Base-by-base conservation (phyloP, 2,329 filamentous ascomycete species). In the Tympanopsis confertula region DNA sequence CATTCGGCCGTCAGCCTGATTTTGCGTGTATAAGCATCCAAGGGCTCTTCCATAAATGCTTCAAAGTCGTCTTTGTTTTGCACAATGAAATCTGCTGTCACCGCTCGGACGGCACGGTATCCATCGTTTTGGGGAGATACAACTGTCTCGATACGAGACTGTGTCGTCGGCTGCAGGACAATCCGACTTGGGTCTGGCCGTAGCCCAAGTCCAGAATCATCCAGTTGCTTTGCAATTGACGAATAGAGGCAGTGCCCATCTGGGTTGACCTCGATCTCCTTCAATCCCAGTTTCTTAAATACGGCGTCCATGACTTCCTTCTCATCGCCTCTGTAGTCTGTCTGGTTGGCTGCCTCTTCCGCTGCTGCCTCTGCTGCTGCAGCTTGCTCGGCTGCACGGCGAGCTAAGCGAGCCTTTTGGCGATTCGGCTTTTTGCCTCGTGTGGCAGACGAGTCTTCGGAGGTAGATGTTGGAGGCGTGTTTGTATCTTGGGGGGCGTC, bases 221-320 rank as follows among this genome's bases (percentile, higher is more conserved):
- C 62, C 38, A 95, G 68, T 59, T 94, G 87, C 55, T 91, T 86
- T 19, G 89, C 88, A 37, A 96, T 72, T 0, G 91, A 87, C 13
- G 86, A 83, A 61, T 96, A 98, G 13, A 98, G 65, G 54, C 91
- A 98, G 61, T 98, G 91, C 0, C 91, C 91, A 58, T 98, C 89
- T 0, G 91, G 86, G 28, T 73, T 73, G 40, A 98, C 87, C 41
- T 86, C 78, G 48, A 83, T 73, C 63, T 95, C 85, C 15, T 64
- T 65, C 13, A 96, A 68, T 1, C 67, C 68, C 40, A 81, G 63
- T 33, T 68, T 63, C 38, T 66, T 61, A 54, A 95, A 82, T 29
- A 74, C 72, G 19, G 65, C 63, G 40, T 73, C 65, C 78, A 98
- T 88, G 35, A 72, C 69, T 37, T 71, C 65, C 47, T 76, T 69